A percentile compares a stretch with the other conserved stretches of the same genome.
phyloP scores from a whole-genome alignment of 2,329 filamentous ascomycete species.

The Cladophialophora carrionii region DNA sequence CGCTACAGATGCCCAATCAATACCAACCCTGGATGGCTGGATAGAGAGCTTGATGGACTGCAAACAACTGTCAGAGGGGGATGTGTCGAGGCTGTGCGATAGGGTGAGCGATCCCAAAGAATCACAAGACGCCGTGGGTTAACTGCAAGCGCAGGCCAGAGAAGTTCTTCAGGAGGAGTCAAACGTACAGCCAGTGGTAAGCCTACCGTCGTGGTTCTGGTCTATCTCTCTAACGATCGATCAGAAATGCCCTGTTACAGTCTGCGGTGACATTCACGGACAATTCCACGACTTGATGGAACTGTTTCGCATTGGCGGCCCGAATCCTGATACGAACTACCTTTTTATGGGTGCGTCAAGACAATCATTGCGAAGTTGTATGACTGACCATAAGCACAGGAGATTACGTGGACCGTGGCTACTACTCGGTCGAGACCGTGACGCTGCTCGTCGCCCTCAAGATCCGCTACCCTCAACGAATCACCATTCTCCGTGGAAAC shows the following conservation, averaged over 20 bases:
- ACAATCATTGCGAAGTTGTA: neutral
- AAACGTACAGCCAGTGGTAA: constrained; percentile 97
- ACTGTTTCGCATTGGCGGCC: constrained; percentile 97
- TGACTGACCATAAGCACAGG: constrained; percentile 55
- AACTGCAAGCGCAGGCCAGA: constrained; percentile 65
- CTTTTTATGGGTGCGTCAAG: constrained; percentile 85
- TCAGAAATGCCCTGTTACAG: constrained; percentile 96
- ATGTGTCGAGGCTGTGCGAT: constrained; percentile 96
- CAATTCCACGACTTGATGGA: constrained; percentile 99
- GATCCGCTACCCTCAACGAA: constrained; percentile 95
- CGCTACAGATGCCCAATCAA: constrained; percentile 80
- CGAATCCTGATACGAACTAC: constrained; percentile 98
- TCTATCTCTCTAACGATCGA: constrained; percentile 23
- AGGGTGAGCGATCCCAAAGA: constrained; percentile 67
- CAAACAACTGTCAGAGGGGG: constrained; percentile 94
- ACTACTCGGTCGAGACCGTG: constrained; percentile 98
- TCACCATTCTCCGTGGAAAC: constrained; percentile 97
- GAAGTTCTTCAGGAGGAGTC: constrained; percentile 97
- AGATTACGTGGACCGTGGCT: constrained; percentile 97
- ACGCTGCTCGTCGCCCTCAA: constrained; percentile 95
- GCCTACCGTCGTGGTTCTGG: constrained; percentile 18
- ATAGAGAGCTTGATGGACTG: constrained; percentile 97
- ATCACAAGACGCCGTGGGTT: constrained; percentile 19
- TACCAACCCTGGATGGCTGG: constrained; percentile 94
- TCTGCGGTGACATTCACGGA: constrained; percentile 98